Conservation (phyloP, 176 grass and related monocot genomes). For the Tillandsia fasciculata region DNA sequence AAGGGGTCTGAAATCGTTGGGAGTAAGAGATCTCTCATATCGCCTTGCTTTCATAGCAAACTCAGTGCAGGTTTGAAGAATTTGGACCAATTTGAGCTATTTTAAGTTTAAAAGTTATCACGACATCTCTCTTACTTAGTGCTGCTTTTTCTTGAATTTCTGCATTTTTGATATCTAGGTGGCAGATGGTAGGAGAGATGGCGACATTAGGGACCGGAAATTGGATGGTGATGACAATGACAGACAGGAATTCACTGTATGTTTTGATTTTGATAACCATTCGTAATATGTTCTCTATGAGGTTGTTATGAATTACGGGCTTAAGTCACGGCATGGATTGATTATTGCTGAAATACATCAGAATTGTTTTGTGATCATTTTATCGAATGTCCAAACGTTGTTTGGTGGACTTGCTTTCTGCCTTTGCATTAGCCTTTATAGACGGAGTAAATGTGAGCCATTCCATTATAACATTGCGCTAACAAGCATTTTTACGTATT, state of each 20-base stretch:
- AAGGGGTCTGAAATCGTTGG: slow-evolving; percentile 76
- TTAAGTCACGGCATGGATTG: too few species aligned
- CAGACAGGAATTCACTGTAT: slow-evolving; percentile 75
- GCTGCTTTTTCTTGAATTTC: neutral
- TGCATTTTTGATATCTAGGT: slow-evolving; percentile 29
- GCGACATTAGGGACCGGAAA: slow-evolving; percentile 57
- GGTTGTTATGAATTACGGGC: too few species aligned
- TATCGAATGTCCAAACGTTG: too few species aligned
- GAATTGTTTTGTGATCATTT: too few species aligned
- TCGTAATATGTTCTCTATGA: too few species aligned
- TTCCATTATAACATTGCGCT: too few species aligned
- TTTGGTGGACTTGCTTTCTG: too few species aligned
- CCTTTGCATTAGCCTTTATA: too few species aligned
- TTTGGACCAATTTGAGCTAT: slow-evolving; percentile 9
- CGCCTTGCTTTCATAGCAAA: slow-evolving; percentile 90
- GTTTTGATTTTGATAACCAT: slow-evolving; percentile 9
- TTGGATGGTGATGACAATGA: slow-evolving; percentile 74
- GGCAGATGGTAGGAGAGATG: slow-evolving; percentile 78
- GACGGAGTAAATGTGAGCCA: too few species aligned
- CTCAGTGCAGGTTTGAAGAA: slow-evolving; percentile 58
- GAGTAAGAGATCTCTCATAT: slow-evolving; percentile 93
- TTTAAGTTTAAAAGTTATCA: neutral
- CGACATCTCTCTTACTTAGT: neutral
- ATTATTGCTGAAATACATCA: too few species aligned
- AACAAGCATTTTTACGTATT: too few species aligned